A percentile compares a stretch with the other conserved stretches of the same genome.
These are phyloP conservation scores for Cupressus sempervirens DNA, from an alignment of 75 land plant genomes.

Conservation along the genomic window DNA sequence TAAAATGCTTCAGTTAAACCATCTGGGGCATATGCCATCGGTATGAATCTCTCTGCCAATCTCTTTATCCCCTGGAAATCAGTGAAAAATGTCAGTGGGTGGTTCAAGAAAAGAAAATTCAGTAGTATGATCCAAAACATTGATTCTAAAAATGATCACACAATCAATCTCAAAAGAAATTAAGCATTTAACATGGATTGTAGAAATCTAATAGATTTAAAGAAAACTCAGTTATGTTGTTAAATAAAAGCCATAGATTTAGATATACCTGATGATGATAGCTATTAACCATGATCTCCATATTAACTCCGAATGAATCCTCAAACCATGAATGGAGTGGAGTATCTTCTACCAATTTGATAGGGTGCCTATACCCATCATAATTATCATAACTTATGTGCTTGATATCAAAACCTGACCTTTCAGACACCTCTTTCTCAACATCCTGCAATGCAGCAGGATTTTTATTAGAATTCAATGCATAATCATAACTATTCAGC, in stretches of 20 bases:
- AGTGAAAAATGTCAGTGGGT: neutral
- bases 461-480: neutral
- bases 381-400: conserved; percentile 87
- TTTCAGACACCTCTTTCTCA: conserved; percentile 62
- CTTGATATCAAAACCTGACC: conserved; percentile 17
- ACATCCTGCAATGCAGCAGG: conserved; percentile 41
- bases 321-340: conserved; percentile 80
- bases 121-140: too few relatives aligned
- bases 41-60: conserved; percentile 64
- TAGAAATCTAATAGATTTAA: too few relatives aligned
- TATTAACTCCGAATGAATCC: conserved; percentile 43
- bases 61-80: conserved; percentile 77
- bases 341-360: conserved; percentile 60
- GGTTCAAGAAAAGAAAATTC: too few relatives aligned
- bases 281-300: conserved; percentile 80
- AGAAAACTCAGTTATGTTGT: neutral
- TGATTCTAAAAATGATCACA: too few relatives aligned
- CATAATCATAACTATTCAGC: neutral
- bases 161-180: too few relatives aligned
- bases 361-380: conserved; percentile 82
- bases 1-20: conserved; percentile 88
- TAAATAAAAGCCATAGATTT: neutral
- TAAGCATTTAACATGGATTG: too few relatives aligned
- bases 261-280: conserved; percentile 71
- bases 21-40: conserved; percentile 30